Conservation (phyloP, 129 eudicot species). For the Escallonia rubra region DNA sequence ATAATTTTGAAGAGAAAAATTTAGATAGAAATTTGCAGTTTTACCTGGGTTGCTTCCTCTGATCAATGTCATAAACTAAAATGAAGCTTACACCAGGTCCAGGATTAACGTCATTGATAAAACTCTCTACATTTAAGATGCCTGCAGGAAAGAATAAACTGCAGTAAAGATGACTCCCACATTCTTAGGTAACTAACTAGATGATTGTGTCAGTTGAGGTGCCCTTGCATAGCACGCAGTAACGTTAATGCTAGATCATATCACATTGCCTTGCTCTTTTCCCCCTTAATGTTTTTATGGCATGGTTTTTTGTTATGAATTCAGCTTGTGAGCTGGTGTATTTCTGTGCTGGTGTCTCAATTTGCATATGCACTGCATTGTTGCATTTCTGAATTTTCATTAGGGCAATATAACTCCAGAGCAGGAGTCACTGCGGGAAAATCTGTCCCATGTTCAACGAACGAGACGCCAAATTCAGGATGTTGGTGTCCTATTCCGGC, state of each 20-base stretch:
- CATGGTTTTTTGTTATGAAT: not conserved
- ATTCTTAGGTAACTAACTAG: too few species aligned
- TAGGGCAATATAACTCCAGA: constrained; percentile 26
- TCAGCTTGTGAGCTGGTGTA: not conserved
- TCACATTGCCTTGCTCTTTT: too few species aligned
- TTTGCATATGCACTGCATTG: too few species aligned
- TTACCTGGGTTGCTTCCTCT: constrained; percentile 6
- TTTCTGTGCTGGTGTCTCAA: not conserved
- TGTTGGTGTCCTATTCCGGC: constrained; percentile 66
- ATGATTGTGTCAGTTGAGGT: not conserved
- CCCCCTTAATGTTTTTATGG: not conserved
- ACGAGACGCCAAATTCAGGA: constrained; percentile 41
- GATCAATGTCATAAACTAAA: not conserved
- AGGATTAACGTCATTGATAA: constrained; percentile 1
- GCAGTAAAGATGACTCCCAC: not conserved
- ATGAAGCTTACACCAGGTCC: constrained; percentile 7
- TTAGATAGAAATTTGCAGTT: not conserved
- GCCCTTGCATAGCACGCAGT: not conserved
- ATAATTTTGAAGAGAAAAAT: not conserved
- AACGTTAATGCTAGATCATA: too few species aligned
- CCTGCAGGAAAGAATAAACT: constrained; percentile 23
- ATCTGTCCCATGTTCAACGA: constrained; percentile 31
- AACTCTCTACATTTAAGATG: constrained; percentile 14
- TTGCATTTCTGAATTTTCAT: too few species aligned
- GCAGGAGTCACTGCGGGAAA: constrained; percentile 55